Evolutionary conservation across 495 filamentous ascomycete genomes (phyloP), one percentile per base, ranked within the genome.

Genomic region (Podospora fimiseda): DNA sequence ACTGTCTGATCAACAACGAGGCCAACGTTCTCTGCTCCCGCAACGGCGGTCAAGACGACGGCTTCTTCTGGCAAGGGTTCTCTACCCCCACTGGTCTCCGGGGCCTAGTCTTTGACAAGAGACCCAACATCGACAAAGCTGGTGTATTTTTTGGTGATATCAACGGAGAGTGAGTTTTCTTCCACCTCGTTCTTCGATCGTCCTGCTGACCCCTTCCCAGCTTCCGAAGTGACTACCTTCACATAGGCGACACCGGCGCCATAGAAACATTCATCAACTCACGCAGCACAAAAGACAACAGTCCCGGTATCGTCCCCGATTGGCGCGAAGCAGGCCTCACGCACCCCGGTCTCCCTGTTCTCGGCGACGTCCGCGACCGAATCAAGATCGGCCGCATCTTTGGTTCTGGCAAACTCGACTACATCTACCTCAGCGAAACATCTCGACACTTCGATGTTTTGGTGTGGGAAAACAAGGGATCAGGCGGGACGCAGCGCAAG

Each of bases 381-480:
- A 57, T 65, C 39, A 48, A 41, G 15, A 58, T 65, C 53, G 62
- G 53, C 11, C 60, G 62, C 50, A 53, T 63, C 2, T 58, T 63
- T 39, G 63, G 63, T n/a, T 58, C 62, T 30, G 63, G 63, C 18
- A 40, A 48, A 9, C 47, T 49, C 15, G 62, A 65, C 46, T 65
- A 62, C 57, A 39, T 53, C 42, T 47, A 46, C 30, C 15, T 53
- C 24, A 39, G 47, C 9, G 51, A 46, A 11, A 6, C 27, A 5
- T 33, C 27, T 11, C 27, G 27, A 33, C 27, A 33, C 27, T 33
- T 33, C 11, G 27, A 33, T 11, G 27, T 33, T 5, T 5, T 33
- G 6, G 27, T 11, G 27, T 33, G 27, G 16, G 22, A 51, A 43
- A 56, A 50, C 38, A 30, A 40, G 9, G 45, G 48, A 8, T 37